These are phyloP conservation scores for Aspergillus pseudoviridinutans DNA, from an alignment of 2,329 filamentous ascomycete species.

Conservation along the genomic window DNA sequence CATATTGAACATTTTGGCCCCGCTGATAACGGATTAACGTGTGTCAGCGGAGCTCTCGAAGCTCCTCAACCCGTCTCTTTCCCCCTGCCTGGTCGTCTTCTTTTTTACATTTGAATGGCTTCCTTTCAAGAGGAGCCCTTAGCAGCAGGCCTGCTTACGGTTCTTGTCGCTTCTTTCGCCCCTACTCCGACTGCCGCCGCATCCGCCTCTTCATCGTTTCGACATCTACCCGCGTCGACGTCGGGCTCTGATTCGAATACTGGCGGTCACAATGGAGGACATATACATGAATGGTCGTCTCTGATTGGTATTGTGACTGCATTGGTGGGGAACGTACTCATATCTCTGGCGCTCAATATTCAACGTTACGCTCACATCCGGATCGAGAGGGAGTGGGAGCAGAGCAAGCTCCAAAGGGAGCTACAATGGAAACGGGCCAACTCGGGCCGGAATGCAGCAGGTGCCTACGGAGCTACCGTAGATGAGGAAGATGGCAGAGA, in stretches of 20 bases:
- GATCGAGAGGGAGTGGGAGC: constrained; percentile 66
- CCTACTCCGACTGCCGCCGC: constrained; percentile 18
- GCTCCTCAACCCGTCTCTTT: neutral
- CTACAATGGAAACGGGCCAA: constrained; percentile 49
- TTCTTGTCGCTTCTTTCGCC: constrained; percentile 20
- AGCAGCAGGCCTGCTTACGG: constrained; percentile 26
- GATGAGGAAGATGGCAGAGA: constrained; percentile 9
- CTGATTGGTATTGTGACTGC: constrained; percentile 92
- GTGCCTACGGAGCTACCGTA: constrained; percentile 44
- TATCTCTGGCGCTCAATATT: constrained; percentile 92
- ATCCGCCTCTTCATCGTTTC: constrained; percentile 14
- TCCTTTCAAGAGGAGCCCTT: constrained; percentile 23
- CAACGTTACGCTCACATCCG: constrained; percentile 93
- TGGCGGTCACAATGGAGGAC: constrained; percentile 18
- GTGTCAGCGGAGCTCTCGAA: constrained; percentile 7
- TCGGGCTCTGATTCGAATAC: constrained; percentile 14
- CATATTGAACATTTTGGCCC: neutral
- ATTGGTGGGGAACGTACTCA: constrained; percentile 87
- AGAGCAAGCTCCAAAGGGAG: constrained; percentile 53
- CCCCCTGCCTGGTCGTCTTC: neutral
- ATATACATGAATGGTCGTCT: constrained; percentile 66
- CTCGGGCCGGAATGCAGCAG: constrained; percentile 13
- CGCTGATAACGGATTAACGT: neutral
- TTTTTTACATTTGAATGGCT: constrained; percentile 20
- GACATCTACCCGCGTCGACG: constrained; percentile 12